Conservation (phyloP, 2,329 filamentous ascomycete species). For the Aureobasidium pullulans region DNA sequence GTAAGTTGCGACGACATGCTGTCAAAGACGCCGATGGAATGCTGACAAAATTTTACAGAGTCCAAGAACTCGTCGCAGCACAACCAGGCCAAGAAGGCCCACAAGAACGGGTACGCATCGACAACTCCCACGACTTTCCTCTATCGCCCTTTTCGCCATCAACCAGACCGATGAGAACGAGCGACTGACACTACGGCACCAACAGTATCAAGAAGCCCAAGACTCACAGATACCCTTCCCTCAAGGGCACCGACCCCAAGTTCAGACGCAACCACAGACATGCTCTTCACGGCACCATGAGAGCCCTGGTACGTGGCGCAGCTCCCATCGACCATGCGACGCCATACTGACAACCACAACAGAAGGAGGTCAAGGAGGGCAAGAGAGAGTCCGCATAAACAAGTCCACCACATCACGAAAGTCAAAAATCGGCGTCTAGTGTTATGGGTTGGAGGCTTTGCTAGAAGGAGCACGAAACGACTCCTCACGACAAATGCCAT, state of each 20-base stretch:
- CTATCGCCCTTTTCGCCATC: neutral
- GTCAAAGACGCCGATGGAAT: neutral
- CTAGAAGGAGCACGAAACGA: slow-evolving; percentile 13
- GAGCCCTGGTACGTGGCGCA: slow-evolving; percentile 72
- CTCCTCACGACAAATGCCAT: slow-evolving; percentile 14
- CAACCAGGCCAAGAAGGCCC: slow-evolving; percentile 97
- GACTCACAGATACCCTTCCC: slow-evolving; percentile 96
- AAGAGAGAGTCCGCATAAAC: slow-evolving; percentile 80
- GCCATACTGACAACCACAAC: slow-evolving; percentile 28
- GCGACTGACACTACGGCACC: slow-evolving; percentile 8
- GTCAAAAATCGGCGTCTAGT: slow-evolving; percentile 13
- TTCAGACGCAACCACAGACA: slow-evolving; percentile 99
- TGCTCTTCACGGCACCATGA: slow-evolving; percentile 97
- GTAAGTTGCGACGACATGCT: slow-evolving; percentile 42
- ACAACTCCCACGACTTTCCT: neutral
- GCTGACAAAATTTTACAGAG: slow-evolving; percentile 50
- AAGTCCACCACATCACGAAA: slow-evolving; percentile 17
- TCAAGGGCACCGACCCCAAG: slow-evolving; percentile 98
- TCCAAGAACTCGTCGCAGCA: slow-evolving; percentile 99
- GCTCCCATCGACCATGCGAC: neutral
- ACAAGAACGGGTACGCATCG: slow-evolving; percentile 84
- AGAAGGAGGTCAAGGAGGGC: slow-evolving; percentile 98
- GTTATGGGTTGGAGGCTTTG: slow-evolving; percentile 15
- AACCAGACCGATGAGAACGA: slow-evolving; percentile 2
- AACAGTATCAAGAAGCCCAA: slow-evolving; percentile 99